phyloP scores from a whole-genome alignment of 2,329 filamentous ascomycete genomes.

The Sarocladiaceae sp. region DNA sequence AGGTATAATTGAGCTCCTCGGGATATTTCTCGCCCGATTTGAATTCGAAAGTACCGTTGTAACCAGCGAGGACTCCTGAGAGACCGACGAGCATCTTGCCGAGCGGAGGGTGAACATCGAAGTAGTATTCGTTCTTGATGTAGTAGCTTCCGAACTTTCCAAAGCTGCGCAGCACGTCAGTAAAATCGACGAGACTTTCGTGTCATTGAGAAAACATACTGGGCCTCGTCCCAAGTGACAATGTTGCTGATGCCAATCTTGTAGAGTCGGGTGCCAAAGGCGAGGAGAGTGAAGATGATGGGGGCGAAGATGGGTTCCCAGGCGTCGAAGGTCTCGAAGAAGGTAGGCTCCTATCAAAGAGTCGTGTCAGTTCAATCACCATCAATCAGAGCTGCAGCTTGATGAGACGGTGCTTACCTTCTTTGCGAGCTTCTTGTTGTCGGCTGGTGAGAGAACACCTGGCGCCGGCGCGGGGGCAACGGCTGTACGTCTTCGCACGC shows the following conservation, averaged over 20 bases:
- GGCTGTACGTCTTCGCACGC: slow-evolving; percentile 48
- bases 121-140: slow-evolving; percentile 98
- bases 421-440: slow-evolving; percentile 53
- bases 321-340: slow-evolving; percentile 57
- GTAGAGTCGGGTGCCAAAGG: slow-evolving; percentile 61
- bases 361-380: slow-evolving; percentile 10
- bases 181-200: not conserved
- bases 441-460: slow-evolving; percentile 38
- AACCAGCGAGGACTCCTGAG: slow-evolving; percentile 91
- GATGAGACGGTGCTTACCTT: slow-evolving; percentile 37
- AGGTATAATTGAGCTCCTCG: slow-evolving; percentile 89
- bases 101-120: slow-evolving; percentile 81
- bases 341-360: slow-evolving; percentile 45
- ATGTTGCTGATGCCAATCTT: slow-evolving; percentile 64
- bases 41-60: slow-evolving; percentile 99
- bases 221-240: slow-evolving; percentile 62
- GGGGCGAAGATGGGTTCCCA: slow-evolving; percentile 58
- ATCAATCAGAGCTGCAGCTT: not conserved
- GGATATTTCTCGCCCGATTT: slow-evolving; percentile 97
- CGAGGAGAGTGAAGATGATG: slow-evolving; percentile 53
- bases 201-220: slow-evolving; percentile 37
- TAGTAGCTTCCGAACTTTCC: slow-evolving; percentile 99
- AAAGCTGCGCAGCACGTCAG: slow-evolving; percentile 48
- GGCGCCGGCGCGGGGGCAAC: slow-evolving; percentile 19
- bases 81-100: slow-evolving; percentile 98